phyloP scores from a whole-genome alignment of 2,329 filamentous ascomycete species.

The Exophiala viscosa region DNA sequence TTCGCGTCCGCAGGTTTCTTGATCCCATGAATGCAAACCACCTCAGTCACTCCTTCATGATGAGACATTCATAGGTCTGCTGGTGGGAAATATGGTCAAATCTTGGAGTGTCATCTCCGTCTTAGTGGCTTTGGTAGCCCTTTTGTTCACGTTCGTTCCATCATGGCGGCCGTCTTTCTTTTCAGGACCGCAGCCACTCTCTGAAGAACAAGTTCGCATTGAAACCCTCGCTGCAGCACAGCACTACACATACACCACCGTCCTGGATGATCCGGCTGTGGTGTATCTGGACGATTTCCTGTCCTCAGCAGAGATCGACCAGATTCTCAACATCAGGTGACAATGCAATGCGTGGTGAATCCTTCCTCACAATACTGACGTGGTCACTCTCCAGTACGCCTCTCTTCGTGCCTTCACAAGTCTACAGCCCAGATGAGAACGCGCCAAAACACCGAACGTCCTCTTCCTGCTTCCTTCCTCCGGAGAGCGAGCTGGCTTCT shows the following conservation, averaged over 20 bases:
- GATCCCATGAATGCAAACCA: too few species aligned
- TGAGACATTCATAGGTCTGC: too few species aligned
- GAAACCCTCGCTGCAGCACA: not conserved
- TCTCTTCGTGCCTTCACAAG: constrained; percentile 1
- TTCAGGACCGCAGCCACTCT: not conserved
- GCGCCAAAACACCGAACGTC: constrained; percentile 2
- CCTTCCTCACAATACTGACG: not conserved
- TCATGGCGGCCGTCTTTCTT: not conserved
- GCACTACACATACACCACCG: not conserved
- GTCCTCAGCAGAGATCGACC: not conserved
- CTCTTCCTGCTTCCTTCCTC: not conserved
- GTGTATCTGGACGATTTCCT: not conserved
- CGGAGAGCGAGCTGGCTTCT: not conserved
- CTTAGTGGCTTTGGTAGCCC: not conserved
- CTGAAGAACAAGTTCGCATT: not conserved
- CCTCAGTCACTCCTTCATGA: too few species aligned
- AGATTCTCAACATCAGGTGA: constrained; percentile 1
- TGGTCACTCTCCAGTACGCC: not conserved
- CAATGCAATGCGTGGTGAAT: not conserved
- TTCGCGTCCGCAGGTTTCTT: too few species aligned
- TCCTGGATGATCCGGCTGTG: not conserved
- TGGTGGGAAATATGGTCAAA: not conserved
- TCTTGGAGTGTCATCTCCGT: not conserved
- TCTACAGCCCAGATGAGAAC: not conserved
- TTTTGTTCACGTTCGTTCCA: not conserved